These are phyloP conservation scores for Volvox africanus DNA, from an alignment of 139 green algal species.

Conservation along the genomic window DNA sequence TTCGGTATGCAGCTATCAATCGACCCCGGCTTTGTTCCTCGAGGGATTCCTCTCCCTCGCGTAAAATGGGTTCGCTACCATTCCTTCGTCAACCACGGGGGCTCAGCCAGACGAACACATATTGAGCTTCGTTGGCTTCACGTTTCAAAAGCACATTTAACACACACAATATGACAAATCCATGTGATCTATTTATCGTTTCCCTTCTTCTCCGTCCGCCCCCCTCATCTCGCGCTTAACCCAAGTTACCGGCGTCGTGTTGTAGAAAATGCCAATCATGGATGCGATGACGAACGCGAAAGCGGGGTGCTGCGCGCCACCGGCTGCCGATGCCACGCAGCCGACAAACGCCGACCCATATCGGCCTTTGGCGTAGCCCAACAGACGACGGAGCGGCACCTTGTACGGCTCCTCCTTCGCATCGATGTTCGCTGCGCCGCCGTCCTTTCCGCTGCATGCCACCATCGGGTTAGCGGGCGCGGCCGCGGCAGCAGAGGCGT, in stretches of 20 bases:
- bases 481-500: neutral
- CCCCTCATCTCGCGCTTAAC: too few relatives aligned
- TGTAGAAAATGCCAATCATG: constrained; percentile 41
- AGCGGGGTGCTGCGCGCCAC: constrained; percentile 77
- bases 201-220: too few relatives aligned
- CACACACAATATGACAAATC: too few relatives aligned
- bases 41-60: too few relatives aligned
- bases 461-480: neutral
- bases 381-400: constrained; percentile 66
- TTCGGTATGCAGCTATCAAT: too few relatives aligned
- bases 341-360: constrained; percentile 61
- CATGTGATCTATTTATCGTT: too few relatives aligned
- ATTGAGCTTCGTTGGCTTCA: too few relatives aligned
- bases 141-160: too few relatives aligned
- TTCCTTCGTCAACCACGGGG: too few relatives aligned
- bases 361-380: constrained; percentile 73
- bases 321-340: constrained; percentile 49
- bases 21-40: too few relatives aligned
- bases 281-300: constrained; percentile 71
- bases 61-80: too few relatives aligned
- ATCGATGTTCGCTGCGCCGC: neutral
- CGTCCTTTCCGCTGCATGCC: neutral
- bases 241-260: neutral
- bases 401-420: constrained; percentile 42
- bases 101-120: too few relatives aligned